phyloP scores from a whole-genome alignment of 176 grass and related monocot species.

The Phragmites australis region DNA sequence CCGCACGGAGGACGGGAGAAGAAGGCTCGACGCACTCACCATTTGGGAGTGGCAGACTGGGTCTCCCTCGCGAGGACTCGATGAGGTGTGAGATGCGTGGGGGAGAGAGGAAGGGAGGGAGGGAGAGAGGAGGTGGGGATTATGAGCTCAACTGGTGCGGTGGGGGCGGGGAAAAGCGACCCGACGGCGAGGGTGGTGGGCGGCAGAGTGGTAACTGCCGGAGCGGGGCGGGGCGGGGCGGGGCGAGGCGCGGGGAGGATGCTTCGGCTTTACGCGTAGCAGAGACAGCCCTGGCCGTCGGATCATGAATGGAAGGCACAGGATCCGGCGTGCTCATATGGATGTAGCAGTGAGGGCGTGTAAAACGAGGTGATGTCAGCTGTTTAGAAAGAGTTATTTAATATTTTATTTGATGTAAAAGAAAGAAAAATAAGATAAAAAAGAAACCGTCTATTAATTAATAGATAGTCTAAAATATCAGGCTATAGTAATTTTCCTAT shows the following conservation, averaged over 20 bases:
- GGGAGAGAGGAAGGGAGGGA: background rate
- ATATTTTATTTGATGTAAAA: too few relatives aligned
- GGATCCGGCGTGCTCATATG: too few relatives aligned
- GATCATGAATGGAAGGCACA: background rate
- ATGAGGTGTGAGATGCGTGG: background rate
- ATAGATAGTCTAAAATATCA: too few relatives aligned
- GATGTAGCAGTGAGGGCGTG: too few relatives aligned
- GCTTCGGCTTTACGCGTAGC: background rate
- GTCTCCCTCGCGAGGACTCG: too few relatives aligned
- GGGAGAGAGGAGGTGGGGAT: background rate
- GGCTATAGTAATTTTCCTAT: too few relatives aligned
- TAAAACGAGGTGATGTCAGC: too few relatives aligned
- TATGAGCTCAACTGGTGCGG: background rate
- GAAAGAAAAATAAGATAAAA: too few relatives aligned
- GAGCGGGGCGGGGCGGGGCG: background rate
- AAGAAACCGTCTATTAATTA: too few relatives aligned
- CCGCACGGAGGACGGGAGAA: conserved; percentile 59
- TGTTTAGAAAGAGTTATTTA: too few relatives aligned
- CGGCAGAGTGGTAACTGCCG: conserved; percentile 32
- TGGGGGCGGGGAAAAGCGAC: conserved; percentile 2
- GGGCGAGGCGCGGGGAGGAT: background rate
- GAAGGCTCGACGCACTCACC: conserved; percentile 64
- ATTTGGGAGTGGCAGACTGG: background rate
- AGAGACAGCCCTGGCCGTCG: background rate
- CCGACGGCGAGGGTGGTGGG: conserved; percentile 17